These are phyloP conservation scores for Pseudogymnoascus sp. DNA, from an alignment of 2,329 filamentous ascomycete species.

Conservation along the genomic window DNA sequence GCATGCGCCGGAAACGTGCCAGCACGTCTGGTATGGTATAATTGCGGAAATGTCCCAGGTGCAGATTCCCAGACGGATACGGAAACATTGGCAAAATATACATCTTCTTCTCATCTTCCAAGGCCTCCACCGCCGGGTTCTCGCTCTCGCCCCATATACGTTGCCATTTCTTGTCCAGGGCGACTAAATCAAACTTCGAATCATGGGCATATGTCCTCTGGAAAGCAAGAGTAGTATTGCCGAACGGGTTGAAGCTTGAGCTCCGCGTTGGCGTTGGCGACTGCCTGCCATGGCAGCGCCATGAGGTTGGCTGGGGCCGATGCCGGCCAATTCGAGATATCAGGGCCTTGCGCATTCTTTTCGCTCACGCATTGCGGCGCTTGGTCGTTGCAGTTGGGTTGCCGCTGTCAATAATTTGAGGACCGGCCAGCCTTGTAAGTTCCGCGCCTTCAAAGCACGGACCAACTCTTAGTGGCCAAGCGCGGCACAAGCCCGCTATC, in stretches of 20 bases:
- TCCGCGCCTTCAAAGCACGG: background rate
- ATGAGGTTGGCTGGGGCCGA: background rate
- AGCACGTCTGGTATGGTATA: constrained; percentile 87
- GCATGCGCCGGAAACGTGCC: constrained; percentile 65
- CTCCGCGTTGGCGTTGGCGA: background rate
- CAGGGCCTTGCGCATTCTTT: constrained; percentile 5
- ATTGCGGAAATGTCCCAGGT: constrained; percentile 79
- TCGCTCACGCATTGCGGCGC: constrained; percentile 2
- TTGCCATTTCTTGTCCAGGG: constrained; percentile 24
- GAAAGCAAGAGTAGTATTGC: background rate
- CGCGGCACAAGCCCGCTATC: constrained; percentile 1
- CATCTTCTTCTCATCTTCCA: constrained; percentile 28
- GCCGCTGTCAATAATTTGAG: background rate
- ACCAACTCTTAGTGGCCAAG: background rate
- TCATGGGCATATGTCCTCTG: constrained; percentile 3
- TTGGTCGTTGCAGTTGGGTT: background rate
- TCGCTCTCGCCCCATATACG: constrained; percentile 15
- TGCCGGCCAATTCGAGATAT: constrained; percentile 6
- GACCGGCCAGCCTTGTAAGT: background rate
- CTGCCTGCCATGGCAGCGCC: background rate
- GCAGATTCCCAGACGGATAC: constrained; percentile 78
- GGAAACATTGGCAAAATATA: constrained; percentile 91
- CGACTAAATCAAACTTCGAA: constrained; percentile 19
- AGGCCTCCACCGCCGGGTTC: background rate
- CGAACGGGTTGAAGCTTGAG: background rate